phyloP scores from a whole-genome alignment of 2,329 filamentous ascomycete genomes.

The Epichloe gansuensis region DNA sequence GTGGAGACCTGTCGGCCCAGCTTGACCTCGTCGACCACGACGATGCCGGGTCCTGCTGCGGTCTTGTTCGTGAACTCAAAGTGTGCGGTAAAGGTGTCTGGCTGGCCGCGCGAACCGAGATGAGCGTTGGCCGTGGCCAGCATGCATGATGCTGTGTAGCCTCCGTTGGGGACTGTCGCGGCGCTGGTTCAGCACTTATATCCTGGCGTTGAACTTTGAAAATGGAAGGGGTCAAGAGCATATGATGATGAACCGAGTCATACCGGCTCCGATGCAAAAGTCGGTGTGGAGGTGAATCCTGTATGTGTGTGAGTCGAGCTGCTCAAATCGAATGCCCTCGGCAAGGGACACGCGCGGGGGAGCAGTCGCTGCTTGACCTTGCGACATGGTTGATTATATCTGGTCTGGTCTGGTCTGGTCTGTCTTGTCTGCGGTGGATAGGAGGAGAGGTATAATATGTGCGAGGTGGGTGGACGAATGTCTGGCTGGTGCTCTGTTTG shows the following conservation, averaged over 20 bases:
- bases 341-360: background rate
- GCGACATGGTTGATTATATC: background rate
- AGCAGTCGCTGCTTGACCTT: background rate
- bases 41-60: constrained; percentile 17
- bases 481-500: no score
- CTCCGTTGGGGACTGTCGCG: constrained; percentile 25
- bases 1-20: constrained; percentile 2
- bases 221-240: background rate
- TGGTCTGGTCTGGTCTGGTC: no score
- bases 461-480: no score
- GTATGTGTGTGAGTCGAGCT: constrained; percentile 15
- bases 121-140: constrained; percentile 18
- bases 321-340: constrained; percentile 11
- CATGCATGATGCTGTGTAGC: constrained; percentile 25
- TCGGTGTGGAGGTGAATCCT: constrained; percentile 9
- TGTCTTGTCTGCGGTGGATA: no score
- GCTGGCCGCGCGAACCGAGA: constrained; percentile 16
- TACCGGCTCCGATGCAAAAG: constrained; percentile 16
- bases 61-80: constrained; percentile 24
- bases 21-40: constrained; percentile 12
- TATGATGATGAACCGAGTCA: background rate
- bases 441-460: no score
- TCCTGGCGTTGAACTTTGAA: background rate
- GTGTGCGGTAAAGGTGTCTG: constrained; percentile 21
- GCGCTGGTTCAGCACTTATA: background rate